These are phyloP conservation scores for Ophiosphaerella herpotricha DNA, from an alignment of 2,329 filamentous ascomycete genomes.

Conservation along the genomic window DNA sequence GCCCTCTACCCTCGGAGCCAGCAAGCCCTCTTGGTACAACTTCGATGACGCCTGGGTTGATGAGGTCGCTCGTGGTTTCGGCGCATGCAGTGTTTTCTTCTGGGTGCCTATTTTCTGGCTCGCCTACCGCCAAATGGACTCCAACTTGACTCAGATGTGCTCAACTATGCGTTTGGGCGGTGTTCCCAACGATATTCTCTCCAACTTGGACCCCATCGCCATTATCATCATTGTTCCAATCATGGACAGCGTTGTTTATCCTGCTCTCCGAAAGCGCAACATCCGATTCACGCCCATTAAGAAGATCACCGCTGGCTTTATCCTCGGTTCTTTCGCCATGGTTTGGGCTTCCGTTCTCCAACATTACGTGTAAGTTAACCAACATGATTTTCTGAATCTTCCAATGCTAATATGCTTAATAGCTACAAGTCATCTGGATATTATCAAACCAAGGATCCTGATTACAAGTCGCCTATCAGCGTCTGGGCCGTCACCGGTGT, in stretches of 20 bases:
- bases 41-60: constrained; percentile 85
- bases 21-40: constrained; percentile 72
- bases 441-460: constrained; percentile 45
- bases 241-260: constrained; percentile 70
- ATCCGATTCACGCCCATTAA: constrained; percentile 76
- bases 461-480: constrained; percentile 53
- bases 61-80: constrained; percentile 68
- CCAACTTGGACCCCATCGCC: constrained; percentile 75
- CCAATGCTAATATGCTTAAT: background rate
- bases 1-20: constrained; percentile 62
- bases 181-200: constrained; percentile 76
- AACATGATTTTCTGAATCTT: background rate
- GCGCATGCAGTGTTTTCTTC: constrained; percentile 49
- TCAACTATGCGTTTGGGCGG: constrained; percentile 69
- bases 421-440: constrained; percentile 58
- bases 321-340: constrained; percentile 66
- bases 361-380: constrained; percentile 51
- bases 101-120: constrained; percentile 72
- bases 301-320: constrained; percentile 73
- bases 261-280: constrained; percentile 64
- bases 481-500: constrained; percentile 59
- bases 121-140: constrained; percentile 69
- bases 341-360: constrained; percentile 62
- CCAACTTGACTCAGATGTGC: constrained; percentile 68
- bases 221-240: constrained; percentile 76